Percentiles rank a stretch among this genome's conserved stretches.
These are phyloP conservation scores for Pyrenochaeta sp. DNA, from an alignment of 2,329 filamentous ascomycete genomes.

Conservation along the genomic window DNA sequence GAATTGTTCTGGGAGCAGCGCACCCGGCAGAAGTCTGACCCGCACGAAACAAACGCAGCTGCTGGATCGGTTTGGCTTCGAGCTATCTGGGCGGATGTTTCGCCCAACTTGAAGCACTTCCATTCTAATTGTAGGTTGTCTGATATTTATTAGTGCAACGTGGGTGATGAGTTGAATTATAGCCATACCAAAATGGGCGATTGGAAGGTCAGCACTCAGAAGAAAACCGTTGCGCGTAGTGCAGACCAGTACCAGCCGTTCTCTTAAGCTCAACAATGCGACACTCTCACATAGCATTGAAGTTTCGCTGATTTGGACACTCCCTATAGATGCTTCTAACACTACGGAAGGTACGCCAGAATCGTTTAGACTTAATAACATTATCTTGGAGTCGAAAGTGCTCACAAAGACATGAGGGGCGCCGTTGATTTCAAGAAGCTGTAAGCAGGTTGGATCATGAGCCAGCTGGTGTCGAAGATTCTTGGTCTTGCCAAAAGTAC, in stretches of 20 bases:
- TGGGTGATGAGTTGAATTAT: not conserved
- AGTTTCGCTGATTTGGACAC: slow-evolving; percentile 1
- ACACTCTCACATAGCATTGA: slow-evolving; percentile 43
- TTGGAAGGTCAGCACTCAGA: slow-evolving; percentile 20
- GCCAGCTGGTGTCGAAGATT: slow-evolving; percentile 23
- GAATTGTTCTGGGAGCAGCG: slow-evolving; percentile 18
- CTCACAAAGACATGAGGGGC: slow-evolving; percentile 37
- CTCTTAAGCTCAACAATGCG: slow-evolving; percentile 23
- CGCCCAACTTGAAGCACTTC: slow-evolving; percentile 32
- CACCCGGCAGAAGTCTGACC: slow-evolving; percentile 48
- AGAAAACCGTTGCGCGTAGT: slow-evolving; percentile 48
- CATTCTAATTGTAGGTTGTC: slow-evolving; percentile 10
- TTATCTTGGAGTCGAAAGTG: slow-evolving; percentile 34
- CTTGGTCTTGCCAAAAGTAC: slow-evolving; percentile 17
- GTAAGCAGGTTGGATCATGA: slow-evolving; percentile 45
- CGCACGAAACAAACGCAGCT: slow-evolving; percentile 50
- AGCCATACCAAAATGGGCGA: slow-evolving; percentile 12
- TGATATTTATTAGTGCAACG: slow-evolving; percentile 4
- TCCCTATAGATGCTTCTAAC: slow-evolving; percentile 18
- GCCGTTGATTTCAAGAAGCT: slow-evolving; percentile 34
- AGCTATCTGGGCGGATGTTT: slow-evolving; percentile 36
- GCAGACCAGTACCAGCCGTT: slow-evolving; percentile 37
- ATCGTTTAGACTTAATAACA: slow-evolving; percentile 29
- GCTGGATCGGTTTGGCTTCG: slow-evolving; percentile 31
- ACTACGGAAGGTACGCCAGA: slow-evolving; percentile 8